Percentiles rank a stretch among this genome's conserved stretches.
phyloP scores from a whole-genome alignment of 352 stramenopile genomes.

The Phytopythium delawarense region DNA sequence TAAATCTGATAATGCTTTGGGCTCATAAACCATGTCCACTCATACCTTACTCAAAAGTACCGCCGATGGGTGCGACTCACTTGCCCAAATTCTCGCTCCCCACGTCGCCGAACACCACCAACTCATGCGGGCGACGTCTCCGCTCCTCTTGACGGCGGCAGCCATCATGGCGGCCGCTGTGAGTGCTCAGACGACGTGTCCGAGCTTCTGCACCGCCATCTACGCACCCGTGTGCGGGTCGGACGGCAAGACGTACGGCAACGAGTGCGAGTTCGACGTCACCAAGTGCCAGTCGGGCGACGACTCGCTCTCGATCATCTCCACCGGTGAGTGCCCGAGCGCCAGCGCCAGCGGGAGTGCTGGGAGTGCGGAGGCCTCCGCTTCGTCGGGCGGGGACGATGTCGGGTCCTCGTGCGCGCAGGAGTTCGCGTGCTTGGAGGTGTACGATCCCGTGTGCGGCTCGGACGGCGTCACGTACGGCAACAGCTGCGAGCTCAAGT shows the following conservation, averaged over 20 bases:
- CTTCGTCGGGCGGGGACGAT: background rate
- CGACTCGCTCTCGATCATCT: conserved; percentile 19
- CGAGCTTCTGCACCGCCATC: conserved; percentile 15
- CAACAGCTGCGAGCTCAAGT: conserved; percentile 34
- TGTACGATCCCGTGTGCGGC: conserved; percentile 36
- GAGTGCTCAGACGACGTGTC: conserved; percentile 15
- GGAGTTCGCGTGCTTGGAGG: conserved; percentile 22
- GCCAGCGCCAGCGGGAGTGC: conserved; percentile 5
- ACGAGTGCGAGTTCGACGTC: conserved; percentile 43
- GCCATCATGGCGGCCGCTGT: conserved; percentile 13
- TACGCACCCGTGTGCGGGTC: conserved; percentile 51
- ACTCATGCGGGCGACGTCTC: background rate
- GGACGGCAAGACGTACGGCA: conserved; percentile 47
- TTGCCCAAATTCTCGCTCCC: background rate
- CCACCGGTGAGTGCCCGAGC: conserved; percentile 17
- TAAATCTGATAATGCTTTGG: background rate
- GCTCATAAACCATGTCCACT: background rate
- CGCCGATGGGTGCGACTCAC: background rate
- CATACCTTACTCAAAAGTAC: background rate
- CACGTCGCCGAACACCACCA: background rate
- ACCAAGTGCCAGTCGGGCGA: conserved; percentile 26
- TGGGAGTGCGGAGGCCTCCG: conserved; percentile 4
- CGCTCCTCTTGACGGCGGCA: conserved; percentile 18
- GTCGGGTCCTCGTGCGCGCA: conserved; percentile 7
- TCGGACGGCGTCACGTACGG: conserved; percentile 40